Conservation (phyloP, 2,329 filamentous ascomycete genomes). For the Dryadomyces quercivorus region DNA sequence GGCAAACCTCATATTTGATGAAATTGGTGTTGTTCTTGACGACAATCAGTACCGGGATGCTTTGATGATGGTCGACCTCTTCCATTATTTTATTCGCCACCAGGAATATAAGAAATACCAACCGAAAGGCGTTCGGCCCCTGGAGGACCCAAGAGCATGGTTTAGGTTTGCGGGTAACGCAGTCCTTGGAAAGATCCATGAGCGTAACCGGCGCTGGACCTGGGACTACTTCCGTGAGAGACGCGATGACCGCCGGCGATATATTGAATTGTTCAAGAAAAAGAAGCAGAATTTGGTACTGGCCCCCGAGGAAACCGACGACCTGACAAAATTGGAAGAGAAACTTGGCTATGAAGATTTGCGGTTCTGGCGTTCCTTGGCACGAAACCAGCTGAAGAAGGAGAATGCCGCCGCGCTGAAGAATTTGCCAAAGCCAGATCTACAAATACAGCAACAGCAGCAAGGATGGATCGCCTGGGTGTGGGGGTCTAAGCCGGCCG, state of each 20-base stretch:
- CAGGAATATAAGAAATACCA: slow-evolving; percentile 93
- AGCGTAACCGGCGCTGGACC: slow-evolving; percentile 83
- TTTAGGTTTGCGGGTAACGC: slow-evolving; percentile 82
- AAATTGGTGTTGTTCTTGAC: slow-evolving; percentile 94
- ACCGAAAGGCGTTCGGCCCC: slow-evolving; percentile 67
- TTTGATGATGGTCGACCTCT: slow-evolving; percentile 95
- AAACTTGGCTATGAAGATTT: slow-evolving; percentile 91
- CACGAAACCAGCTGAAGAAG: slow-evolving; percentile 86
- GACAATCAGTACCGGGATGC: slow-evolving; percentile 96
- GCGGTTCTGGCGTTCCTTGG: slow-evolving; percentile 91
- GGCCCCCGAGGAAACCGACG: slow-evolving; percentile 55
- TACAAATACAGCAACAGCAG: slow-evolving; percentile 42
- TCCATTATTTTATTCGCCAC: slow-evolving; percentile 96
- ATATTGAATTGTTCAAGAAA: slow-evolving; percentile 95
- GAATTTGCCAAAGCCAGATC: slow-evolving; percentile 25
- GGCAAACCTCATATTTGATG: slow-evolving; percentile 83
- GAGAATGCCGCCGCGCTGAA: slow-evolving; percentile 87
- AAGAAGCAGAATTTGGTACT: slow-evolving; percentile 66
- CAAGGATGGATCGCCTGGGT: slow-evolving; percentile 88
- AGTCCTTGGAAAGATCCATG: slow-evolving; percentile 86
- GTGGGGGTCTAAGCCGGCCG: slow-evolving; percentile 63
- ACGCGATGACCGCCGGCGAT: slow-evolving; percentile 74
- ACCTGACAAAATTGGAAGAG: slow-evolving; percentile 66
- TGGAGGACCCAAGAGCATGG: slow-evolving; percentile 88
- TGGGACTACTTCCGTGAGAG: slow-evolving; percentile 94